Evolutionary conservation across 352 stramenopile species (phyloP).

Genomic region (Phytophthora tubulina): DNA sequence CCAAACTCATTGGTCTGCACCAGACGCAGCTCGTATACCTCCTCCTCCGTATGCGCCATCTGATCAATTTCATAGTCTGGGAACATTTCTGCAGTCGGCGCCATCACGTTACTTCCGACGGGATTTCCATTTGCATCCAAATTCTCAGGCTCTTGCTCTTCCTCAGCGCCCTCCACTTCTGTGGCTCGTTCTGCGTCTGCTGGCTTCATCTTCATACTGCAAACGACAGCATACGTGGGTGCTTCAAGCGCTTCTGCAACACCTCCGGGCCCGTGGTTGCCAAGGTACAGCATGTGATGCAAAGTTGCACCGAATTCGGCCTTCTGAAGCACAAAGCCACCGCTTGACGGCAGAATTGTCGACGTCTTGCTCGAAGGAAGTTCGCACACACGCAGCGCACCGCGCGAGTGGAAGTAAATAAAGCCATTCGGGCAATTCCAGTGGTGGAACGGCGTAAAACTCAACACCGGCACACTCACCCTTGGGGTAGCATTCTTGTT

Average conservation of each 20-base stretch:
- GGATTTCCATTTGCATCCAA: constrained; percentile 56
- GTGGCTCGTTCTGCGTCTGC: constrained; percentile 69
- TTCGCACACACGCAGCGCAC: constrained; percentile 82
- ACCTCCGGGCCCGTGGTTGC: constrained; percentile 76
- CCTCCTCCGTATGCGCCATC: constrained; percentile 78
- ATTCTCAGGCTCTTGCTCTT: constrained; percentile 58
- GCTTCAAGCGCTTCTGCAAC: constrained; percentile 81
- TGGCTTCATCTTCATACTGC: constrained; percentile 62
- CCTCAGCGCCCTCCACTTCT: constrained; percentile 65
- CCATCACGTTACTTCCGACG: constrained; percentile 77
- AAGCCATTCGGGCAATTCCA: constrained; percentile 91
- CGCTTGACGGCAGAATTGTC: constrained; percentile 72
- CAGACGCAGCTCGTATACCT: constrained; percentile 86
- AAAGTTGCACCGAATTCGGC: constrained; percentile 76
- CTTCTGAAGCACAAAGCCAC: constrained; percentile 86
- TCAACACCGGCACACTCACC: constrained; percentile 84
- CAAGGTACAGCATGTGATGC: constrained; percentile 86
- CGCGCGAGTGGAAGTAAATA: constrained; percentile 90
- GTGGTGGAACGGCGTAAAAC: constrained; percentile 89
- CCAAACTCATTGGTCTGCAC: constrained; percentile 86
- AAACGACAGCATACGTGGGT: constrained; percentile 85
- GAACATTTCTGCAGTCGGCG: constrained; percentile 83
- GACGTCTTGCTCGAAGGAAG: constrained; percentile 79
- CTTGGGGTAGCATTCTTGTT: constrained; percentile 39
- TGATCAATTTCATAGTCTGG: constrained; percentile 70